A percentile compares a stretch with the other conserved stretches of the same genome.
Evolutionary conservation across 345 rosid species (phyloP).

Genomic region (Dipteronia dyeriana): DNA sequence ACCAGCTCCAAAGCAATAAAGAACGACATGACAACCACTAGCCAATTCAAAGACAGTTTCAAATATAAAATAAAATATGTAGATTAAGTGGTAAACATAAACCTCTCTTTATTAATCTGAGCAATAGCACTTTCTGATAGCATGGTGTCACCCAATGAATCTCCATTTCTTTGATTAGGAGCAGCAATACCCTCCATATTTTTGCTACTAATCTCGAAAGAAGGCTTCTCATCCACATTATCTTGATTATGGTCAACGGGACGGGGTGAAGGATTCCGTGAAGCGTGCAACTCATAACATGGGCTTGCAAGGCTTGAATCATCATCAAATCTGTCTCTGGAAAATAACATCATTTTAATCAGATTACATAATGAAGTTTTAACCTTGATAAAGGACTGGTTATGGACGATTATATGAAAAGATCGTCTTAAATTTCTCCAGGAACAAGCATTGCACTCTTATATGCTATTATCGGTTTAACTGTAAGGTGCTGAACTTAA

Average conservation of each 20-base stretch:
- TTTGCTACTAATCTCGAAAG: conserved; percentile 44
- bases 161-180: conserved; percentile 45
- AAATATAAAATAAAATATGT: conserved; percentile 8
- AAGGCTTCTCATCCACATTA: conserved; percentile 39
- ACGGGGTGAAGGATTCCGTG: conserved; percentile 39
- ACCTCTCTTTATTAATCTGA: conserved; percentile 63
- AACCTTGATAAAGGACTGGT: conserved; percentile 8
- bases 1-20: neutral
- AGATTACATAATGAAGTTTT: conserved; percentile 22
- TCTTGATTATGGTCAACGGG: conserved; percentile 42
- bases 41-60: conserved; percentile 10
- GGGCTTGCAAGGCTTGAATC: conserved; percentile 64
- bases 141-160: conserved; percentile 33
- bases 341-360: conserved; percentile 21
- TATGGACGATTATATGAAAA: neutral
- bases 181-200: conserved; percentile 36
- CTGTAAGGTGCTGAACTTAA: conserved; percentile 5
- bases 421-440: conserved; percentile 3
- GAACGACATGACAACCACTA: neutral
- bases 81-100: conserved; percentile 45
- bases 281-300: conserved; percentile 34
- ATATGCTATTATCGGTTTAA: conserved; percentile 3
- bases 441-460: conserved; percentile 14
- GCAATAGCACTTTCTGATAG: conserved; percentile 38
- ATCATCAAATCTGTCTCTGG: conserved; percentile 76